Evolutionary conservation across 2,329 filamentous ascomycete species (phyloP).

Genomic region (Pyrenophora graminea): DNA sequence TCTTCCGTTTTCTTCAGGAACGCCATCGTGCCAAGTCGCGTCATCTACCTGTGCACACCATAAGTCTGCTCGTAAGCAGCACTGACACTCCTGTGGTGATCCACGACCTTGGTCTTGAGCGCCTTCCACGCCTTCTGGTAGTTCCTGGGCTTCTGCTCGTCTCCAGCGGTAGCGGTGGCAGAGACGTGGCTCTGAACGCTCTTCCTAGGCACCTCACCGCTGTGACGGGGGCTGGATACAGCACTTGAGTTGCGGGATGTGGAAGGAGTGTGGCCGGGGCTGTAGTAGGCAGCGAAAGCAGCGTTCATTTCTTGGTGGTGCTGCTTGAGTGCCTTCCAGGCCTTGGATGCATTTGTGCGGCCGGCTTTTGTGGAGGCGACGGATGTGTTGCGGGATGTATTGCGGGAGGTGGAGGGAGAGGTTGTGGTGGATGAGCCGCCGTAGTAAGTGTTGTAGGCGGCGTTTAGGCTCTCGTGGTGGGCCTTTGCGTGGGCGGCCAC

Average conservation of each 20-base stretch:
- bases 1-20: not conserved
- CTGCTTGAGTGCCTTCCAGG: conserved; percentile 37
- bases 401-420: conserved; percentile 11
- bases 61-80: conserved; percentile 26
- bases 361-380: conserved; percentile 17
- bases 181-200: conserved; percentile 1
- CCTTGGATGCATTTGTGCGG: conserved; percentile 27
- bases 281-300: conserved; percentile 36
- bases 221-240: conserved; percentile 18
- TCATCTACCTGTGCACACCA: conserved; percentile 2
- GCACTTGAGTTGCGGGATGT: conserved; percentile 15
- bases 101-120: conserved; percentile 34
- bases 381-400: conserved; percentile 25
- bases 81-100: conserved; percentile 38
- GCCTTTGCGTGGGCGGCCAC: conserved; percentile 33
- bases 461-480: conserved; percentile 39
- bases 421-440: conserved; percentile 10
- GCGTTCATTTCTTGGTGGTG: conserved; percentile 39
- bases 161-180: not conserved
- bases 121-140: conserved; percentile 31
- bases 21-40: too few relatives aligned
- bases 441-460: conserved; percentile 33
- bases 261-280: conserved; percentile 15
- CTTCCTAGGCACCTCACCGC: conserved; percentile 17
- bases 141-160: conserved; percentile 17